Evolutionary conservation across 1,284 basidiomycete species (phyloP).

Genomic region (Pascua guehoae): DNA sequence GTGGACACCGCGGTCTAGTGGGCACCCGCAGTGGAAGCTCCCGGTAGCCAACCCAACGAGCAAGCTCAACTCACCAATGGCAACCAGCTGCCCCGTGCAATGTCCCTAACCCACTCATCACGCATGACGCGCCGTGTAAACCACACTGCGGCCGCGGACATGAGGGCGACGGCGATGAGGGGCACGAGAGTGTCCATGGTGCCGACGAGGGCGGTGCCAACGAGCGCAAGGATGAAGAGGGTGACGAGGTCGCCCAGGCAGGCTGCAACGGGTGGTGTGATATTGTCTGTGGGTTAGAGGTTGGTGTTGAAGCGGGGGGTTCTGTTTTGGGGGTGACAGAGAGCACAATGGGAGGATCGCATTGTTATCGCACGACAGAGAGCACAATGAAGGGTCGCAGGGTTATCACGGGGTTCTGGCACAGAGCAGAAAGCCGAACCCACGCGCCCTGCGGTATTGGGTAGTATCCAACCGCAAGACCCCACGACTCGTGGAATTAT

Average conservation of each 20-base stretch:
- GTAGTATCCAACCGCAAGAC: no score
- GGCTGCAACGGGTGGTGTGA: conserved; percentile 87
- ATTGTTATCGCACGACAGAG: no score
- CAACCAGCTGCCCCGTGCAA: conserved; percentile 80
- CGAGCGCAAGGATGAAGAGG: conserved; percentile 67
- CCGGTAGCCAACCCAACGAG: no score
- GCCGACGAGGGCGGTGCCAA: conserved; percentile 60
- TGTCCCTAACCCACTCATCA: conserved; percentile 47
- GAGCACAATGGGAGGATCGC: no score
- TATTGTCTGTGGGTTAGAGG: conserved; percentile 68
- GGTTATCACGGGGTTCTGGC: no score
- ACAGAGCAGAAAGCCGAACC: no score
- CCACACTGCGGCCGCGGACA: conserved; percentile 56
- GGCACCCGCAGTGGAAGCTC: no score
- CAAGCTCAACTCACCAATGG: conserved; percentile 61
- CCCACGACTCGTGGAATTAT: no score
- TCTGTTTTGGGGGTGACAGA: background rate
- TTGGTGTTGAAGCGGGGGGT: no score
- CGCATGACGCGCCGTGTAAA: conserved; percentile 55
- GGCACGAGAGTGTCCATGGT: conserved; percentile 65
- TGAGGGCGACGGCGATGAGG: conserved; percentile 57
- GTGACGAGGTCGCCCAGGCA: conserved; percentile 91
- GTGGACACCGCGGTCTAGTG: no score
- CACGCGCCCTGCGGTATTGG: no score
- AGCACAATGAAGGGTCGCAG: no score